Evolutionary conservation across 2,329 filamentous ascomycete genomes (phyloP).

Genomic region (Epichloe aotearoae): DNA sequence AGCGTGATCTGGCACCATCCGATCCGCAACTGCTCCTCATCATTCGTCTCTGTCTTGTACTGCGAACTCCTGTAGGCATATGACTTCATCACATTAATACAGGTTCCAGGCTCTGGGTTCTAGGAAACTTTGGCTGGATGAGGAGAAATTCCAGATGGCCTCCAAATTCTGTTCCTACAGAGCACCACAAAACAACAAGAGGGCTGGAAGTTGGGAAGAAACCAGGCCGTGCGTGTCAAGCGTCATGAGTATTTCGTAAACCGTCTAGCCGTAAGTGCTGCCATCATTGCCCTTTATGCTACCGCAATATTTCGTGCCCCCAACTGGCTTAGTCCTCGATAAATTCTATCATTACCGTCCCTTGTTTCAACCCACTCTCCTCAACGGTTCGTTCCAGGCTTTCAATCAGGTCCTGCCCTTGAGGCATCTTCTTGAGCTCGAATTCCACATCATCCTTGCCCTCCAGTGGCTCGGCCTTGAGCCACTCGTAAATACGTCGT

Average conservation of each 20-base stretch:
- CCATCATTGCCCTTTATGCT: not conserved
- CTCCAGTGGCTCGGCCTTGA: constrained; percentile 76
- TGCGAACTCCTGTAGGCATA: too few relatives aligned
- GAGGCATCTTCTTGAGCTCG: constrained; percentile 70
- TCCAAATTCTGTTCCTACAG: not conserved
- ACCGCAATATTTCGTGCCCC: not conserved
- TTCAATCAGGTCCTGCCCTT: constrained; percentile 70
- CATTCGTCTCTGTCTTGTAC: not conserved
- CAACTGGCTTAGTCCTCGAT: constrained; percentile 37
- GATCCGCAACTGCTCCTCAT: not conserved
- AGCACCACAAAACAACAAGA: not conserved
- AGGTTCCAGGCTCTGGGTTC: too few relatives aligned
- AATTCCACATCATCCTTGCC: constrained; percentile 69
- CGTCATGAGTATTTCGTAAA: not conserved
- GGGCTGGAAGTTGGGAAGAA: not conserved
- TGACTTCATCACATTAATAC: too few relatives aligned
- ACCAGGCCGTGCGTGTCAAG: not conserved
- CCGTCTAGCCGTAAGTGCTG: not conserved
- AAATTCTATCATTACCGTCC: constrained; percentile 91
- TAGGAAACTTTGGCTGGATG: not conserved
- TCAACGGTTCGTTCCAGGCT: constrained; percentile 60
- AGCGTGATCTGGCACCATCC: not conserved
- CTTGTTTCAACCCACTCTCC: constrained; percentile 78
- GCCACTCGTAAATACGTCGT: constrained; percentile 82
- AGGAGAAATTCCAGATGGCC: not conserved